A percentile compares a stretch with the other conserved stretches of the same genome.
phyloP scores from a whole-genome alignment of 352 stramenopile genomes.

The Phytophthora nicotianae region DNA sequence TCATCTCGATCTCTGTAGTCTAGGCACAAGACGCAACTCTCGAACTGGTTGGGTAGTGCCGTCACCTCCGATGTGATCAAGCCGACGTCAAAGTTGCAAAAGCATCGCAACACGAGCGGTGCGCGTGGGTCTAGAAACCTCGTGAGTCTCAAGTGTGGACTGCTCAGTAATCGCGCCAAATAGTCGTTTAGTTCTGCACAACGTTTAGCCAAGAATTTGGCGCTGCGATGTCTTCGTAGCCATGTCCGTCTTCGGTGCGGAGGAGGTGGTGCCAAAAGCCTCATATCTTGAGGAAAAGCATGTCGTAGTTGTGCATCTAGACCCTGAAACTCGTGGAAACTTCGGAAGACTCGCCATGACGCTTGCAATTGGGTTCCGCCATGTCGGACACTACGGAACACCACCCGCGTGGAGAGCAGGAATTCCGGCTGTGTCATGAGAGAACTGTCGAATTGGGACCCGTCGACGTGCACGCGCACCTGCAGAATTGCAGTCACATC shows the following conservation, averaged over 20 bases:
- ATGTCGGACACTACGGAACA: conserved; percentile 69
- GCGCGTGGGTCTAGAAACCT: conserved; percentile 74
- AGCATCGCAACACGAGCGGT: conserved; percentile 75
- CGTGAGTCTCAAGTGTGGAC: conserved; percentile 59
- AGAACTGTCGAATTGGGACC: conserved; percentile 73
- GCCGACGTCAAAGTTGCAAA: conserved; percentile 83
- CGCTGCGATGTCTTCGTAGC: conserved; percentile 60
- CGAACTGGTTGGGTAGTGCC: conserved; percentile 44
- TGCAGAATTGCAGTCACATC: conserved; percentile 76
- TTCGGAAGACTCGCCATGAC: conserved; percentile 65
- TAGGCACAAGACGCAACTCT: conserved; percentile 62
- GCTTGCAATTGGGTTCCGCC: conserved; percentile 60
- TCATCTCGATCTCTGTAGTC: conserved; percentile 41
- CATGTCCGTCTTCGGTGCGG: conserved; percentile 63
- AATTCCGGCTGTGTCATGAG: conserved; percentile 87
- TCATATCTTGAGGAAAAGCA: conserved; percentile 70
- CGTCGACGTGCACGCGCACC: conserved; percentile 57
- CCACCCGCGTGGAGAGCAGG: conserved; percentile 56
- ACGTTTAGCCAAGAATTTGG: conserved; percentile 62
- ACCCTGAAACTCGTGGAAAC: conserved; percentile 76
- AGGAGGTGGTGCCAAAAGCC: conserved; percentile 47
- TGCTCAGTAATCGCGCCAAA: conserved; percentile 44
- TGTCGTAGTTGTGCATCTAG: conserved; percentile 75
- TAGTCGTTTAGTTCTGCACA: conserved; percentile 76
- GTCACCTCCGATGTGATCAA: conserved; percentile 48